A percentile compares a stretch with the other conserved stretches of the same genome.
Conservation (phyloP, 176 grass and related monocot species). For the Oryza australiensis region DNA sequence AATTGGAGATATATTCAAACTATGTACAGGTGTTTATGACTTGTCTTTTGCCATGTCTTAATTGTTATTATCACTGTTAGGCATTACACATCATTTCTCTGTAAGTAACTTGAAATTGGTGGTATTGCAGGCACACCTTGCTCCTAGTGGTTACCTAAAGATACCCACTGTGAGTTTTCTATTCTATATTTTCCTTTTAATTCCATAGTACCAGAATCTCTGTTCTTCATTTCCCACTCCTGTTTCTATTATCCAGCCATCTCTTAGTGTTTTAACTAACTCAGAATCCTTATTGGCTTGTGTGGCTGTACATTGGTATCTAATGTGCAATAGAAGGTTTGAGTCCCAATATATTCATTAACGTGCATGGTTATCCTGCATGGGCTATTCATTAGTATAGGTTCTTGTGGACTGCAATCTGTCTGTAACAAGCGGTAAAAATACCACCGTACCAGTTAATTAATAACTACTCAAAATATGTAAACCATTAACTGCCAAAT, state of each 20-base stretch:
- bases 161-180: constrained; percentile 80
- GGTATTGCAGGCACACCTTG: constrained; percentile 81
- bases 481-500: background rate
- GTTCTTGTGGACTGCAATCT: background rate
- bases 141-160: constrained; percentile 90
- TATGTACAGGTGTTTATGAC: constrained; percentile 73
- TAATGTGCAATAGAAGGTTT: background rate
- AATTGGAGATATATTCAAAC: constrained; percentile 82
- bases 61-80: background rate
- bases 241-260: background rate
- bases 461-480: background rate
- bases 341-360: constrained; percentile 5
- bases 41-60: constrained; percentile 19
- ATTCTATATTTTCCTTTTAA: background rate
- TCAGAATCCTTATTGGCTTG: background rate
- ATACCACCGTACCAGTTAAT: background rate
- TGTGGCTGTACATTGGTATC: background rate
- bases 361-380: background rate
- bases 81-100: constrained; percentile 4
- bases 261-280: background rate
- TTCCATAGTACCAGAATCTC: background rate
- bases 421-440: background rate
- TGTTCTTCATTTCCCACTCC: background rate
- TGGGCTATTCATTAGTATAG: background rate
- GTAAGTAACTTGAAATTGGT: constrained; percentile 37